Evolutionary conservation across 2,329 filamentous ascomycete genomes (phyloP).

Genomic region (Verticillium dahliae): DNA sequence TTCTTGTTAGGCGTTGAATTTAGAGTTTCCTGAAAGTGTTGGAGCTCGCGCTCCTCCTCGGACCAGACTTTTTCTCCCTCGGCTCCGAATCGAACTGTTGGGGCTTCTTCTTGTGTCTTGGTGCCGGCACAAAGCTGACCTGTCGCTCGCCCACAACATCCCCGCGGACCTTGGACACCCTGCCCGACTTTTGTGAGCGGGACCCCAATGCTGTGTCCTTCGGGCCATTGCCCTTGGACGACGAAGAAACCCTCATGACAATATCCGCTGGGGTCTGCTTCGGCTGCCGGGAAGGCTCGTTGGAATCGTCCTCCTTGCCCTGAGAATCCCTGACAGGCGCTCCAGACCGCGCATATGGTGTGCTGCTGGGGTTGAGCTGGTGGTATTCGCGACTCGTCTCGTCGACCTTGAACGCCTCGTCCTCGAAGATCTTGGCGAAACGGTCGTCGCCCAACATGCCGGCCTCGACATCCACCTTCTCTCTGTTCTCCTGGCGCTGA

Average conservation of each 20-base stretch:
- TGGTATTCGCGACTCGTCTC: slow-evolving; percentile 84
- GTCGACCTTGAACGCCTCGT: slow-evolving; percentile 88
- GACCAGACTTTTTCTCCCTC: slow-evolving; percentile 27
- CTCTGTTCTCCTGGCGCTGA: slow-evolving; percentile 56
- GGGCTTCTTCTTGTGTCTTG: slow-evolving; percentile 41
- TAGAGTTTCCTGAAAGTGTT: slow-evolving; percentile 69
- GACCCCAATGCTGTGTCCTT: slow-evolving; percentile 53
- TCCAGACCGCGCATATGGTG: slow-evolving; percentile 8
- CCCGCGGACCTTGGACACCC: slow-evolving; percentile 37
- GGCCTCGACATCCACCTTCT: slow-evolving; percentile 49
- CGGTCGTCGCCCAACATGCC: slow-evolving; percentile 76
- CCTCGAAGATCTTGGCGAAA: slow-evolving; percentile 84
- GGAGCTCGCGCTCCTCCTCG: slow-evolving; percentile 65
- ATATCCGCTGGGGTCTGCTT: slow-evolving; percentile 20
- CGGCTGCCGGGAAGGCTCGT: slow-evolving; percentile 17
- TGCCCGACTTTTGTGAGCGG: slow-evolving; percentile 43
- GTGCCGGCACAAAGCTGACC: slow-evolving; percentile 66
- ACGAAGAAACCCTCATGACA: slow-evolving; percentile 63
- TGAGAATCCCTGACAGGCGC: not conserved
- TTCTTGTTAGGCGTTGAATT: slow-evolving; percentile 4
- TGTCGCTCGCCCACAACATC: slow-evolving; percentile 57
- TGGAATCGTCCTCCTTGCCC: slow-evolving; percentile 6
- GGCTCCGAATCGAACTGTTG: slow-evolving; percentile 17
- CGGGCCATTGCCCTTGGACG: slow-evolving; percentile 54
- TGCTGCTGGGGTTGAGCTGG: slow-evolving; percentile 80